Base-by-base conservation (phyloP, 1,284 basidiomycete genomes). In the Inonotus hispidus region DNA sequence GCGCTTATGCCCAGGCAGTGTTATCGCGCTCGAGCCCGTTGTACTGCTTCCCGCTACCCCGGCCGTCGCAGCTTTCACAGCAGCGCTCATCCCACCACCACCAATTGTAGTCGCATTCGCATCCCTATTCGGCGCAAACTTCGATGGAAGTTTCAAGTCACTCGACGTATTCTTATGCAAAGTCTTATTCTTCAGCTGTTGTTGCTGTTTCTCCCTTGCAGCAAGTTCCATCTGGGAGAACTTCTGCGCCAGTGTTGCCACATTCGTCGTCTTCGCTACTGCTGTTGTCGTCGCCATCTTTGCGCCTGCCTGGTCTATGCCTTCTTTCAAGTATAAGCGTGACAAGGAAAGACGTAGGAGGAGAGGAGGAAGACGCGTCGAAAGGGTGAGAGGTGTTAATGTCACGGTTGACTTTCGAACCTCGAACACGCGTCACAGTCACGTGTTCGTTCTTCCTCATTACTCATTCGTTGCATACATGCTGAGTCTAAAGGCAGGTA, bases 151-250 rank as follows among this genome's bases (percentile, higher is more conserved):
- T 49, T 60, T 63, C 29, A 57, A 49, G 13, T 52, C 53, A 32
- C 62, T 63, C 43, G 58, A 49, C 5, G 58, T 47, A 23, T 63
- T 63, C 58, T 63, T 59, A 11, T 62, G 61, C 29, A 60, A 45
- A 3, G 53, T 60, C 10, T 43, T 10, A 14, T 21, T 43, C 41
- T n/a, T 53, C 29, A 7, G n/a, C 43, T 29, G 53, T 13, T 6
- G 14, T 8, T 16, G 58, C 23, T 23, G 56, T 37, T 59, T 62
- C n/a, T 62, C 61, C 54, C 60, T 63, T 21, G 39, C 39, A 19
- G 56, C 23, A 47, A 63, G 58, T 19, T 63, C 62, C 23, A 63
- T 43, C 37, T 60, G 45, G 27, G 62, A 63, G 39, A 63, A 45
- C 43, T 63, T 58, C 50, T 53, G 41, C 35, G 62, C 56, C 6